Conservation (phyloP, 768 basidiomycete genomes). For the Boletus coccyginus region DNA sequence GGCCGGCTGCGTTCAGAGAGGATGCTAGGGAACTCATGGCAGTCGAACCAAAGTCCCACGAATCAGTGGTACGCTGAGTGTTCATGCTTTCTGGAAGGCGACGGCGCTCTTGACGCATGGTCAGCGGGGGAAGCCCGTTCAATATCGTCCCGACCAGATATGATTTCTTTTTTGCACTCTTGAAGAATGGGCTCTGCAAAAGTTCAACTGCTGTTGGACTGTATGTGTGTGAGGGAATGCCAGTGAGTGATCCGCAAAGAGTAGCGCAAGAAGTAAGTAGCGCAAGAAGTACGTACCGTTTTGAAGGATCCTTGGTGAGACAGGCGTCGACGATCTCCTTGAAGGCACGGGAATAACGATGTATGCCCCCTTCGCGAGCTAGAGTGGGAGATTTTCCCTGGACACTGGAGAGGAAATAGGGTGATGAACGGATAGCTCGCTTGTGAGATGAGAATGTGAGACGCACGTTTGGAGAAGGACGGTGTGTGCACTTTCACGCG, state of each 20-base stretch:
- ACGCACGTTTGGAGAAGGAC: slow-evolving; percentile 74
- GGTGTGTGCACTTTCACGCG: slow-evolving; percentile 66
- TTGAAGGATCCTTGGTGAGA: slow-evolving; percentile 78
- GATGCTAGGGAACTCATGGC: slow-evolving; percentile 39
- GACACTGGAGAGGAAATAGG: slow-evolving; percentile 42
- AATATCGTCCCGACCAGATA: slow-evolving; percentile 79
- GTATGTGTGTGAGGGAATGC: background rate
- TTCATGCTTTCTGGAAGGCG: slow-evolving; percentile 39
- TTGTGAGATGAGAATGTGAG: background rate
- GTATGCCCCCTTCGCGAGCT: slow-evolving; percentile 64
- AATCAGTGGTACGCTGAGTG: slow-evolving; percentile 57
- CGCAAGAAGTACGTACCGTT: slow-evolving; percentile 45
- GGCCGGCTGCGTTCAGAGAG: slow-evolving; percentile 4
- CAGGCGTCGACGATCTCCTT: slow-evolving; percentile 83
- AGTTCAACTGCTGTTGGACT: slow-evolving; percentile 79
- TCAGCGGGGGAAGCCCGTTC: slow-evolving; percentile 69
- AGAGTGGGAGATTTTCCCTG: slow-evolving; percentile 77
- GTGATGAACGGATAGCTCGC: background rate
- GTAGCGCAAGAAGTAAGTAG: background rate
- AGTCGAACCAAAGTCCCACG: slow-evolving; percentile 71
- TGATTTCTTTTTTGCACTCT: slow-evolving; percentile 69
- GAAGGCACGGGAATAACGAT: slow-evolving; percentile 78
- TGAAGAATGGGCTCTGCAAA: slow-evolving; percentile 79
- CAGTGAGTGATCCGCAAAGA: background rate
- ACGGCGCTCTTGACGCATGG: slow-evolving; percentile 67